Conservation (phyloP, 2,329 filamentous ascomycete species). For the Knufia petricola region DNA sequence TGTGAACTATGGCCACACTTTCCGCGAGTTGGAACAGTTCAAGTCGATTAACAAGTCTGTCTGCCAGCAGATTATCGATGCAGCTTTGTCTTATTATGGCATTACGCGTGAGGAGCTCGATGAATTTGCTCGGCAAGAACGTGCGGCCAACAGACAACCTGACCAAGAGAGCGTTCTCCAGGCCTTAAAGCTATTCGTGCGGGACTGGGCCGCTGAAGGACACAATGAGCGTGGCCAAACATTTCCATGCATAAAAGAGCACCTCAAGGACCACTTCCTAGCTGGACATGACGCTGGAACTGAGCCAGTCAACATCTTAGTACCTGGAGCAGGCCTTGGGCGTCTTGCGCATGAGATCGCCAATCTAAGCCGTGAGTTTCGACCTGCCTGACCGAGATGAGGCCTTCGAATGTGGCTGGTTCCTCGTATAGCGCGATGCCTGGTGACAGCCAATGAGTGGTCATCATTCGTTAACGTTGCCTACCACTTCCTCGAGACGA, state of each 20-base stretch:
- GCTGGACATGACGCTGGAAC: conserved; percentile 4
- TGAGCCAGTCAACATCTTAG: conserved; percentile 32
- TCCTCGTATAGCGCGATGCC: conserved; percentile 30
- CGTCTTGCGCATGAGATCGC: conserved; percentile 45
- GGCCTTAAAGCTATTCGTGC: conserved; percentile 48
- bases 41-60: background rate
- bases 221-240: conserved; percentile 12
- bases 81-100: conserved; percentile 1
- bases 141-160: background rate
- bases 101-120: background rate
- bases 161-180: conserved; percentile 33
- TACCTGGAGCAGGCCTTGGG: conserved; percentile 47
- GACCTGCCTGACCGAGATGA: background rate
- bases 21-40: background rate
- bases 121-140: background rate
- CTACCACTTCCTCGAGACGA: conserved; percentile 41
- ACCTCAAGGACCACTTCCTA: conserved; percentile 17
- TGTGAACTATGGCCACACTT: background rate
- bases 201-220: conserved; percentile 47
- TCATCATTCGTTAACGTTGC: conserved; percentile 49
- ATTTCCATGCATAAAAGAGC: conserved; percentile 28
- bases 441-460: conserved; percentile 50
- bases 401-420: background rate
- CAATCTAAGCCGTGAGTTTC: conserved; percentile 27
- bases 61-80: background rate